Evolutionary conservation across 805 yeast species (phyloP).

Genomic region (Metschnikowia santaceciliae): DNA sequence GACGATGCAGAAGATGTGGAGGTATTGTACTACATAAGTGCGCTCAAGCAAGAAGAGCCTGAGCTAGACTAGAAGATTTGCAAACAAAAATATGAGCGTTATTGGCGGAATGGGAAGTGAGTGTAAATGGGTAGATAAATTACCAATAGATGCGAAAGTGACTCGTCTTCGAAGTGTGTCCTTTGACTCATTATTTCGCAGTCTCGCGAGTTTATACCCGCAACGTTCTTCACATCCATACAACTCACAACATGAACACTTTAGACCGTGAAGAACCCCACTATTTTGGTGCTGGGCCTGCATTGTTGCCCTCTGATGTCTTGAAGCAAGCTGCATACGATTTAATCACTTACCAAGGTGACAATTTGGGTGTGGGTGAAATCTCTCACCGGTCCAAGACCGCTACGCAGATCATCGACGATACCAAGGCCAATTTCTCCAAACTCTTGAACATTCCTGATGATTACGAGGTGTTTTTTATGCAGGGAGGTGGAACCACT

Average conservation of each 20-base stretch:
- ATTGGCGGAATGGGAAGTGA: not conserved
- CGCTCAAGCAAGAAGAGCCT: conserved; percentile 9
- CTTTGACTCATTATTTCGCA: conserved; percentile 3
- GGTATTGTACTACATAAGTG: conserved; percentile 57
- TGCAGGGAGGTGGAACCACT: conserved; percentile 98
- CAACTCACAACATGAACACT: conserved; percentile 17
- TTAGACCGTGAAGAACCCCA: conserved; percentile 66
- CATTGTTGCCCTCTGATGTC: conserved; percentile 78
- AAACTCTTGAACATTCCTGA: conserved; percentile 76
- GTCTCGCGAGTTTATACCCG: not conserved
- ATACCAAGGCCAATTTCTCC: conserved; percentile 63
- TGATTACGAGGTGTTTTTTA: conserved; percentile 87
- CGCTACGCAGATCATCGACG: conserved; percentile 72
- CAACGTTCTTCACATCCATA: not conserved
- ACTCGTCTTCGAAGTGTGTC: not conserved
- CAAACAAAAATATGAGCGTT: not conserved
- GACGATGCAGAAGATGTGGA: conserved; percentile 65
- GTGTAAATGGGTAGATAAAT: not conserved
- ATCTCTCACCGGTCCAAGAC: conserved; percentile 91
- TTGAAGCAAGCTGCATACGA: conserved; percentile 86
- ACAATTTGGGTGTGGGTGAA: conserved; percentile 89
- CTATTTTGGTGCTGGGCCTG: conserved; percentile 99
- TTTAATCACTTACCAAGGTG: conserved; percentile 62
- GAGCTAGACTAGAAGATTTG: not conserved
- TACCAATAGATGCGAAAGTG: conserved; percentile 1